Evolutionary conservation across 2,329 filamentous ascomycete genomes (phyloP), one percentile per base, ranked within the genome.

Genomic region (Scedosporium dehoogii): DNA sequence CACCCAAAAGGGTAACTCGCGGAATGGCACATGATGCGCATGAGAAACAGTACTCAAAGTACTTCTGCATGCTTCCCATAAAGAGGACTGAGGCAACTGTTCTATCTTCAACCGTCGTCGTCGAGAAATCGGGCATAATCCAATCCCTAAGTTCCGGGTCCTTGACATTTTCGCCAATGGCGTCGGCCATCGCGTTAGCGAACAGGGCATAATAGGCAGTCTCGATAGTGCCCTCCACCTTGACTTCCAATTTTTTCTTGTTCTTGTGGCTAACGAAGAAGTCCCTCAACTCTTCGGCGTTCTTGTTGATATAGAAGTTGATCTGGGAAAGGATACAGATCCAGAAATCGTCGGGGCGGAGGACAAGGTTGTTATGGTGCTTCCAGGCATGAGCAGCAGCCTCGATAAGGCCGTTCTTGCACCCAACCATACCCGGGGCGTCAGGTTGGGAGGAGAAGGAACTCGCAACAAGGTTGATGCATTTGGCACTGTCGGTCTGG

Each of bases 261-360:
- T 74, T 76, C 29, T 75, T 61, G 64, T 81, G 78, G 0, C 67
- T 60, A 3, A 81, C 78, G 61, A 82, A 80, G 7, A 67, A 62
- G 1, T 63, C 63, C 10, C 77, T 72, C 5, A 82, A 69, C n/a
- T 76, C 68, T 64, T 81, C 76, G 3, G 77, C 72, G 63, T 82
- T 70, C 1, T 68, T 72, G 59, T 81, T 80, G 66, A 83, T 70
- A 64, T 74, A 80, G 62, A 75, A 70, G 66, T 72, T 76, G 1
- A 82, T 65, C 64, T 84, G 80, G 0, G 74, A 71, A 0, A 83
- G 67, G 64, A 83, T 81, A 5, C 79, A 70, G 55, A 81, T 73
- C 81, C 80, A 84, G 16, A 83, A 67, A 63, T 84, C 81, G 29
- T 84, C 80, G 0, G 81, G 80, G 1, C 80, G 76, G 56, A 83